A percentile compares a stretch with the other conserved stretches of the same genome.
Evolutionary conservation across 2,329 filamentous ascomycete species (phyloP).

Genomic region (Clonostachys rhizophaga): DNA sequence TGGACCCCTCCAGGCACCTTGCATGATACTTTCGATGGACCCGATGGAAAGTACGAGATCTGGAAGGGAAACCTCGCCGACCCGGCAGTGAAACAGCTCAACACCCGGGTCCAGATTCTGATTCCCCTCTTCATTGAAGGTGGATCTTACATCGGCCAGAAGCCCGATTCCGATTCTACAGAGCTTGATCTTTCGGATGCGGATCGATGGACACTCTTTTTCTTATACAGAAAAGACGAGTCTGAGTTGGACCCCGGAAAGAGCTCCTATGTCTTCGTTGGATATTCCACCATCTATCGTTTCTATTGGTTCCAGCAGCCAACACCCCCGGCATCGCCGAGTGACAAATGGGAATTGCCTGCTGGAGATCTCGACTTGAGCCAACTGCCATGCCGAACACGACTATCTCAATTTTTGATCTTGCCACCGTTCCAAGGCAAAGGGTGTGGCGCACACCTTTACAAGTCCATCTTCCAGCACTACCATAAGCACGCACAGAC

Average conservation of each 20-base stretch:
- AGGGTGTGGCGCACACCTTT: conserved; percentile 76
- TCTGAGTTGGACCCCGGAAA: conserved; percentile 29
- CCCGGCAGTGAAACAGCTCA: conserved; percentile 61
- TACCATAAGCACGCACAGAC: conserved; percentile 65
- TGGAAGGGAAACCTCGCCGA: conserved; percentile 77
- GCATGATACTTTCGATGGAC: conserved; percentile 56
- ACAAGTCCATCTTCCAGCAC: conserved; percentile 70
- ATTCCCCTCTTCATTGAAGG: conserved; percentile 89
- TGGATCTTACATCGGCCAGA: conserved; percentile 64
- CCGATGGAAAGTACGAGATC: conserved; percentile 70
- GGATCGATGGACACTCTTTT: conserved; percentile 88
- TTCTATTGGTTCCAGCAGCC: conserved; percentile 64
- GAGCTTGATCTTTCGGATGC: conserved; percentile 67
- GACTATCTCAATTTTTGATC: conserved; percentile 91
- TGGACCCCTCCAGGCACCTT: conserved; percentile 74
- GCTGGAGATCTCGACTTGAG: conserved; percentile 42
- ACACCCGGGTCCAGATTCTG: conserved; percentile 79
- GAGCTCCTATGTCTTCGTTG: conserved; percentile 74
- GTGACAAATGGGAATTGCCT: conserved; percentile 36
- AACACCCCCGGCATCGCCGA: conserved; percentile 34
- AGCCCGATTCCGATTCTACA: conserved; percentile 45
- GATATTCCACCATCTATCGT: conserved; percentile 86
- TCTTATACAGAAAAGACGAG: conserved; percentile 68
- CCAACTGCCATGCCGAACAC: conserved; percentile 68
- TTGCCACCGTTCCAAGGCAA: conserved; percentile 80